Conservation (phyloP, 2,329 filamentous ascomycete genomes). For the Diaporthe aspalathi region DNA sequence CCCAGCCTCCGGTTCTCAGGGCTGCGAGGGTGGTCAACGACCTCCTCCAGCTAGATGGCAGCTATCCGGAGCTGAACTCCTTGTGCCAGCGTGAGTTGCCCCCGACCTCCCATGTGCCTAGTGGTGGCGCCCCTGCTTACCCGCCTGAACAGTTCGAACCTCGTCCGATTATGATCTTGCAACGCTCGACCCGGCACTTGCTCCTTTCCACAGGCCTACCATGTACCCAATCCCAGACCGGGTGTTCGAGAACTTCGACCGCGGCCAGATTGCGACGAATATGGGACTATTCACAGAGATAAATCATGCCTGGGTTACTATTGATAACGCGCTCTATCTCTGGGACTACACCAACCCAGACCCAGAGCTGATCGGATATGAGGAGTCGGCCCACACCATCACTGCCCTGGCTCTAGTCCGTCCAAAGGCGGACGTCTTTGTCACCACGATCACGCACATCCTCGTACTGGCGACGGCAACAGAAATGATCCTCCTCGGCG, state of each 20-base stretch:
- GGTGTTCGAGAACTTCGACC: conserved; percentile 93
- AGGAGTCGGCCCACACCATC: conserved; percentile 89
- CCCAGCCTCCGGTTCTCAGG: conserved; percentile 74
- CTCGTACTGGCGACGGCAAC: conserved; percentile 88
- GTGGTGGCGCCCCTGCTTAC: neutral
- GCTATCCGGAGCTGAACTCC: conserved; percentile 88
- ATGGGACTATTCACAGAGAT: conserved; percentile 97
- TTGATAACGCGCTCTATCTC: conserved; percentile 95
- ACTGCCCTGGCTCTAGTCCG: conserved; percentile 89
- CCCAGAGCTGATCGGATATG: conserved; percentile 90
- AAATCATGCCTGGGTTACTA: conserved; percentile 93
- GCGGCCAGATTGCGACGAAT: conserved; percentile 85
- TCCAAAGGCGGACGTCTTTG: conserved; percentile 88
- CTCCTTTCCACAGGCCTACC: conserved; percentile 88
- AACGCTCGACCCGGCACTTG: conserved; percentile 75
- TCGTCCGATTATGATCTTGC: conserved; percentile 93
- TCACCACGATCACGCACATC: conserved; percentile 85
- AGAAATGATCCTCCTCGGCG: conserved; percentile 88
- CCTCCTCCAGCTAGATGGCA: conserved; percentile 78
- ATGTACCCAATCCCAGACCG: conserved; percentile 91
- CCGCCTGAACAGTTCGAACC: conserved; percentile 73
- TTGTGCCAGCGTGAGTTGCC: conserved; percentile 83
- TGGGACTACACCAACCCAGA: conserved; percentile 98
- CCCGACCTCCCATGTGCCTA: neutral
- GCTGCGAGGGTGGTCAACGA: conserved; percentile 87